Conservation (phyloP, 2,329 filamentous ascomycete species). For the Xylariaceae sp. region DNA sequence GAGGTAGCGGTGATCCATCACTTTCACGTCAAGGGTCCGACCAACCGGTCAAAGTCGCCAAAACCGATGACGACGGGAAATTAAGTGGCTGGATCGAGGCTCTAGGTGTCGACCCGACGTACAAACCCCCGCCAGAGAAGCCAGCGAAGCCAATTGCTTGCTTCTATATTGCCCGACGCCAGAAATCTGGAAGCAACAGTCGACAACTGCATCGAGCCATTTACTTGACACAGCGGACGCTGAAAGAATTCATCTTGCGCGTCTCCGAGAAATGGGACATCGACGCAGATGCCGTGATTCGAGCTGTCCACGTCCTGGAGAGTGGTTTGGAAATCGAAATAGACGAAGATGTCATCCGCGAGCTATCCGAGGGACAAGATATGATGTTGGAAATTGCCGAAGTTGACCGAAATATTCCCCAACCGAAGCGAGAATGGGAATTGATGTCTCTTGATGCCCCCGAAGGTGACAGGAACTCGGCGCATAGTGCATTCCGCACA, state of each 20-base stretch:
- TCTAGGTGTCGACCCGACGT: conserved; percentile 80
- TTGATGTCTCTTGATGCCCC: conserved; percentile 55
- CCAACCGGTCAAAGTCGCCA: conserved; percentile 48
- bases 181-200: conserved; percentile 44
- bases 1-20: conserved; percentile 45
- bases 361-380: conserved; percentile 85
- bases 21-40: conserved; percentile 42
- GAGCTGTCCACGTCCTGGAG: conserved; percentile 67
- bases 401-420: conserved; percentile 29
- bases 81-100: conserved; percentile 86
- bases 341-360: conserved; percentile 83
- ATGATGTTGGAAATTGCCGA: conserved; percentile 70
- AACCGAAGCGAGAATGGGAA: conserved; percentile 56
- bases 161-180: conserved; percentile 69
- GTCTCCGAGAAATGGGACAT: conserved; percentile 78
- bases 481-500: conserved; percentile 26
- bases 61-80: conserved; percentile 57
- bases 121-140: conserved; percentile 72
- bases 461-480: conserved; percentile 31
- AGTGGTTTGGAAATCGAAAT: conserved; percentile 78
- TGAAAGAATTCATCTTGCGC: conserved; percentile 67
- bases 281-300: conserved; percentile 65
- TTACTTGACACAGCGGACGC: conserved; percentile 74
- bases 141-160: conserved; percentile 74
- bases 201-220: conserved; percentile 75